Base-by-base conservation (phyloP, 2,329 filamentous ascomycete species). In the Helotiales sp. region DNA sequence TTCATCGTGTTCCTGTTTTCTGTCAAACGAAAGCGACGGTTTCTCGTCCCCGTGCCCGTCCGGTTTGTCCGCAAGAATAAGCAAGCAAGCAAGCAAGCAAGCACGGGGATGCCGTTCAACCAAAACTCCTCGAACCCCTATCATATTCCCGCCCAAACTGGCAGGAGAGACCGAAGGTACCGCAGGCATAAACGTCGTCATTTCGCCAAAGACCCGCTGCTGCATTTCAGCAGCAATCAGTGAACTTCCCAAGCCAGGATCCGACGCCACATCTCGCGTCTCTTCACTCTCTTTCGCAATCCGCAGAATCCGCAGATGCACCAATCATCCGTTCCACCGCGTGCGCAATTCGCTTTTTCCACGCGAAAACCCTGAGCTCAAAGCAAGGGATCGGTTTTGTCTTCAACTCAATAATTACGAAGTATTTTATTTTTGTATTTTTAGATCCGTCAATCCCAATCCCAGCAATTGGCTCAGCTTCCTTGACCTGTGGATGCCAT, bases 301-400 rank as follows among this genome's bases (percentile, higher is more conserved):
- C 28, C 47, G 22, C 47, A 26, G 28, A 50, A 50, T 4, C 13
- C 10, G 22, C 47, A 50, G n/a, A 37, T 34, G 28, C 10, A 37
- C 52, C 52, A 57, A 57, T 57, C n/a, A 57, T 5, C 26, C 7
- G 13, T 52, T 52, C 7, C 30, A 37, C 30, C 30, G 30, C 52
- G 52, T 37, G 30, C 52, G 52, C 30, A 57, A 57, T 57, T n/a
- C n/a, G n/a, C n/a, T n/a, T n/a, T 54, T 54, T 6, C n/a, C 24
- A 24, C 20, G n/a, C 17, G 28, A 37, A 11, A 24, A 30, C 52
- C n/a, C n/a, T n/a, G n/a, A n/a, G n/a, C n/a, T n/a, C 24, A 11
- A 50, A 54, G 15, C 17, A 32, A 54, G 22, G 17, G 15, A 32
- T 20, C 15, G 49, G 26, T 13, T 28, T n/a, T 52, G 7, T 32